A percentile compares a stretch with the other conserved stretches of the same genome.
These are phyloP conservation scores for Lentithecium fluviatile DNA, from an alignment of 495 filamentous ascomycete species.

Conservation along the genomic window DNA sequence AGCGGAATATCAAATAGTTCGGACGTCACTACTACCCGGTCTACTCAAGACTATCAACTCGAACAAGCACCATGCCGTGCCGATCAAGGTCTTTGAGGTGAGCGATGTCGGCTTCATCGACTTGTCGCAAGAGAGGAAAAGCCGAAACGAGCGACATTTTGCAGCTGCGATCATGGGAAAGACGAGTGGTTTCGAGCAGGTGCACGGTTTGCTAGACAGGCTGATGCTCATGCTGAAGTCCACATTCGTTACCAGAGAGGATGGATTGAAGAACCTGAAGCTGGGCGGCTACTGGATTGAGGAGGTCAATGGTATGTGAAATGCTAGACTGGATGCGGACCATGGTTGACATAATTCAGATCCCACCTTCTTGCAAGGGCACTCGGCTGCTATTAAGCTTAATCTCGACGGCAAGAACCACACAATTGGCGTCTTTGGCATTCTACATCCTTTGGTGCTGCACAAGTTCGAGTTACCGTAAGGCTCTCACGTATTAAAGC, in stretches of 20 bases:
- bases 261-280: slow-evolving; percentile 58
- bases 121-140: slow-evolving; percentile 70
- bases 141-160: slow-evolving; percentile 89
- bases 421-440: slow-evolving; percentile 84
- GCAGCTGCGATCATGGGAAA: slow-evolving; percentile 94
- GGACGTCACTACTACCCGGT: slow-evolving; percentile 84
- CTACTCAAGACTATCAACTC: slow-evolving; percentile 93
- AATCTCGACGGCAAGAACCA: slow-evolving; percentile 66
- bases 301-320: slow-evolving; percentile 69
- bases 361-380: slow-evolving; percentile 85
- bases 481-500: no score
- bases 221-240: slow-evolving; percentile 89
- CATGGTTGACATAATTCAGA: slow-evolving; percentile 48
- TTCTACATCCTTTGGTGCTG: slow-evolving; percentile 86
- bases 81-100: slow-evolving; percentile 91
- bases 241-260: slow-evolving; percentile 72
- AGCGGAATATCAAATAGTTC: slow-evolving; percentile 92
- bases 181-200: slow-evolving; percentile 91
- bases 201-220: slow-evolving; percentile 90
- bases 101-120: slow-evolving; percentile 93
- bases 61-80: slow-evolving; percentile 86
- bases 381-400: slow-evolving; percentile 78
- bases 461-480: slow-evolving; percentile 90
- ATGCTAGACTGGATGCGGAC: background rate
- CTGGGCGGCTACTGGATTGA: slow-evolving; percentile 82